Evolutionary conservation across 495 filamentous ascomycete species (phyloP).

Genomic region (Apiosordaria backusii): DNA sequence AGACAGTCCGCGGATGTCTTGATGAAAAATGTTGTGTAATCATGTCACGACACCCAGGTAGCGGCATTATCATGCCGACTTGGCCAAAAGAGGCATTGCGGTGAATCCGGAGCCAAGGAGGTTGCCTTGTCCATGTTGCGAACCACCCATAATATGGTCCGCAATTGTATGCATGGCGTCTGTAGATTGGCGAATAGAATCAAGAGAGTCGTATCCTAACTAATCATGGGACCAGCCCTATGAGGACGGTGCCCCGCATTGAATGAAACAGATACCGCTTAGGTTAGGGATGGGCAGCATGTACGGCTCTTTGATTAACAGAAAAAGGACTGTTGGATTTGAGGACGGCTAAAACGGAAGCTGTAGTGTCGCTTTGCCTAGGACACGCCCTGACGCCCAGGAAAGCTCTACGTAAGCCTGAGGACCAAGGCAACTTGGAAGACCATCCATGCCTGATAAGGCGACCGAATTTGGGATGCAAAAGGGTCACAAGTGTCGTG

Average conservation of each 20-base stretch:
- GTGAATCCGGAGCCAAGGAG: conserved; percentile 8
- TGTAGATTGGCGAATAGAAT: not conserved
- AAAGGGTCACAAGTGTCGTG: not conserved
- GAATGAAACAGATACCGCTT: not conserved
- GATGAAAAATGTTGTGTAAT: not conserved
- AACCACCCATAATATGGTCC: conserved; percentile 12
- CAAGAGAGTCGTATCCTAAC: conserved; percentile 8
- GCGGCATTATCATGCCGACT: not conserved
- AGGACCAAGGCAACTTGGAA: not conserved
- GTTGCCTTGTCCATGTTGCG: conserved; percentile 14
- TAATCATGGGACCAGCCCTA: conserved; percentile 19
- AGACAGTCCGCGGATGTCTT: not conserved
- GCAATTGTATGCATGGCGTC: conserved; percentile 11
- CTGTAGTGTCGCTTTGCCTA: not conserved
- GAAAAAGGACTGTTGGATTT: conserved; percentile 3
- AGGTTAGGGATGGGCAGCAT: conserved; percentile 3
- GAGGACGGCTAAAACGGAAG: not conserved
- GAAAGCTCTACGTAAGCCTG: not conserved
- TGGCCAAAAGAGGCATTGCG: not conserved
- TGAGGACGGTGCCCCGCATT: not conserved
- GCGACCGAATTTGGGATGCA: not conserved
- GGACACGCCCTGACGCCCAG: not conserved
- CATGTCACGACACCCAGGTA: not conserved
- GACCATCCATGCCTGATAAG: not conserved
- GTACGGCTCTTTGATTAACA: conserved; percentile 4